Base-by-base conservation (phyloP, 2,329 filamentous ascomycete genomes). In the Ramularia collo-cygni region DNA sequence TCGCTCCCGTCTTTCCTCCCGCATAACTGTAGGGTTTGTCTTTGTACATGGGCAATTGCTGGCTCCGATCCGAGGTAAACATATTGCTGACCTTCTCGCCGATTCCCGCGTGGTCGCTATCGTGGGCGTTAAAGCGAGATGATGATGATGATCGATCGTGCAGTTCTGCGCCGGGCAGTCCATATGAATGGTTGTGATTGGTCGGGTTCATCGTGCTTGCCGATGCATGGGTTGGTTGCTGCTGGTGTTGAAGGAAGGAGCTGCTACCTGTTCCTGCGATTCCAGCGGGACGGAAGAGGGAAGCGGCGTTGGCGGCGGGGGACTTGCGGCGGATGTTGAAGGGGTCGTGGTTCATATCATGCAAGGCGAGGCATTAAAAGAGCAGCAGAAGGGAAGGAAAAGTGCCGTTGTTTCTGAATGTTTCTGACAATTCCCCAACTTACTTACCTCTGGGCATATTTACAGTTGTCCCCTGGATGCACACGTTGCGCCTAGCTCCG, bases 31-130 rank as follows among this genome's bases (percentile, higher is more conserved):
- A 92, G n/a, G 92, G 92, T 64, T 98, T 98, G 67, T 98, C 92
- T 67, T 98, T 98, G 70, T 98, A 98, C 84, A 96, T 89, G 32
- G 92, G 92, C 47, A 98, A 69, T 42, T 55, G 53, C 17, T 78
- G 70, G 45, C 62, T 63, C 65, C 75, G 70, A 34, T 72, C 68
- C 35, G 65, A 64, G 27, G 80, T 76, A 47, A 89, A 80, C 44
- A 88, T 73, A 43, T 71, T 72, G 36, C 75, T 75, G 26, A 86
- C 69, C 46, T 75, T 77, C 53, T 76, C 75, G 35, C 81, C 70
- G 28, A 86, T 60, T 47, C 67, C 31, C 13, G 31, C 14, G 13
- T 42, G 37, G 19, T 30, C 31, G 28, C 38, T 26, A 26, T 15
- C 38, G 30, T 51, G 43, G 21, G n/a, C n/a, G 27, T 49, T 43